Conservation (phyloP, 148 eudicot genomes). For the Rhododendron molle region DNA sequence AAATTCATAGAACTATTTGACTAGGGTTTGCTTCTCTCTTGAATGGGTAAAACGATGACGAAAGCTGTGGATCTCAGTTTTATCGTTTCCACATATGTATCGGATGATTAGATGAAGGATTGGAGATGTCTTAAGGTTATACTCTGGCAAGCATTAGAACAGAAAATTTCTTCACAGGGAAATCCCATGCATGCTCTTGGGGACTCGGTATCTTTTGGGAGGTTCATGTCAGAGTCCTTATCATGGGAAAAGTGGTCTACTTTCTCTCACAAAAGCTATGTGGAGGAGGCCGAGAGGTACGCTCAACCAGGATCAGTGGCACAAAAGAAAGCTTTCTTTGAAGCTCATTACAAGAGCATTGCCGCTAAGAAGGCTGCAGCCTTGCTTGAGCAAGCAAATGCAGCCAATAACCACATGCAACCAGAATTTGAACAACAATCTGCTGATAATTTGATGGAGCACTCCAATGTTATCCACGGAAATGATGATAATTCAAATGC, state of each 20-base stretch:
- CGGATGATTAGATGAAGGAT: neutral
- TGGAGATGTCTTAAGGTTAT: neutral
- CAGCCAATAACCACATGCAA: slow-evolving; percentile 7
- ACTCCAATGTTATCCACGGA: slow-evolving; percentile 13
- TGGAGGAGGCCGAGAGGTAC: slow-evolving; percentile 79
- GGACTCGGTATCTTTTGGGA: slow-evolving; percentile 80
- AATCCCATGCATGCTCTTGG: slow-evolving; percentile 49
- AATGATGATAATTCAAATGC: slow-evolving; percentile 16
- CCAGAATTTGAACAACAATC: slow-evolving; percentile 6
- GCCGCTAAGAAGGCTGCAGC: slow-evolving; percentile 94
- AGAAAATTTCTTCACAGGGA: slow-evolving; percentile 27
- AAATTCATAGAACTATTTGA: neutral
- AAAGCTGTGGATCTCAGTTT: neutral
- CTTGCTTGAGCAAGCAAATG: slow-evolving; percentile 49
- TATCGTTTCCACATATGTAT: neutral
- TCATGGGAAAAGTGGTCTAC: slow-evolving; percentile 93
- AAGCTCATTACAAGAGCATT: slow-evolving; percentile 91
- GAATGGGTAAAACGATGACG: neutral
- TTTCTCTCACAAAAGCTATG: slow-evolving; percentile 65
- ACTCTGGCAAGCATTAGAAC: neutral
- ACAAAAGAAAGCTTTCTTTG: slow-evolving; percentile 89
- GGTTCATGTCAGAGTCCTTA: slow-evolving; percentile 61
- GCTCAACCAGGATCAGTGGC: slow-evolving; percentile 87
- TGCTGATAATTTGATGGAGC: neutral
- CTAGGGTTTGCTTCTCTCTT: neutral